Base-by-base conservation (phyloP, 2,329 filamentous ascomycete species). In the Didymella keratinophila region DNA sequence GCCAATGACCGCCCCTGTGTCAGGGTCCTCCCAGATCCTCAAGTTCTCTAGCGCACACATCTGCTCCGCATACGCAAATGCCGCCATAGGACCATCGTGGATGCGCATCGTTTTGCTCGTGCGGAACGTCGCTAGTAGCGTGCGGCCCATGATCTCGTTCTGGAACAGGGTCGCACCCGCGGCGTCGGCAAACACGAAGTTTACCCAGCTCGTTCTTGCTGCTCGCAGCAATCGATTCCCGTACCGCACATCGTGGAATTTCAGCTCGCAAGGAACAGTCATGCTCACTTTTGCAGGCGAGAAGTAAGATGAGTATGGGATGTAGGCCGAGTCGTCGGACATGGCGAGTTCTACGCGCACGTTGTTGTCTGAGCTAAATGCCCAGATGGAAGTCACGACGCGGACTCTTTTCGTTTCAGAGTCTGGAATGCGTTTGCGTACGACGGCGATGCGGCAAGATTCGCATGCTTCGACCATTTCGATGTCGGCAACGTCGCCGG, bases 31-130 rank as follows among this genome's bases (percentile, higher is more conserved):
- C 80, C 80, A 82, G 0, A 82, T 66, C 4, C 80, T 73, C 2
- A 82, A 70, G 34, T 79, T 79, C 58, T 82, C 80, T 58, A 81
- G 78, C 20, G 77, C 80, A 52, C 80, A 80, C 71, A 82, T 80
- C 63, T 82, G 80, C 62, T 81, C 79, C 52, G 80, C 78, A 54
- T 81, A 80, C 3, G 77, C 70, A 52, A 81, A 78, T 0, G 76
- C 71, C 1, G 76, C 73, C 20, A 72, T 68, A 18, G 81, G 48
- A 5, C 80, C 79, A 53, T 79, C 75, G 64, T 81, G 80, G 9
- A 80, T 69, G 23, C 81, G 78, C 32, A 78, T 76, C 1, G 79
- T 81, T 54, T 80, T 79, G 30, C 73, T 75, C 0, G 79, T 81
- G 30, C 76, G 73, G 57, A 74, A 81, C 4, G 75, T 78, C 2